These are phyloP conservation scores for Parachlorella kessleri DNA, from an alignment of 139 green algal genomes.

Conservation along the genomic window DNA sequence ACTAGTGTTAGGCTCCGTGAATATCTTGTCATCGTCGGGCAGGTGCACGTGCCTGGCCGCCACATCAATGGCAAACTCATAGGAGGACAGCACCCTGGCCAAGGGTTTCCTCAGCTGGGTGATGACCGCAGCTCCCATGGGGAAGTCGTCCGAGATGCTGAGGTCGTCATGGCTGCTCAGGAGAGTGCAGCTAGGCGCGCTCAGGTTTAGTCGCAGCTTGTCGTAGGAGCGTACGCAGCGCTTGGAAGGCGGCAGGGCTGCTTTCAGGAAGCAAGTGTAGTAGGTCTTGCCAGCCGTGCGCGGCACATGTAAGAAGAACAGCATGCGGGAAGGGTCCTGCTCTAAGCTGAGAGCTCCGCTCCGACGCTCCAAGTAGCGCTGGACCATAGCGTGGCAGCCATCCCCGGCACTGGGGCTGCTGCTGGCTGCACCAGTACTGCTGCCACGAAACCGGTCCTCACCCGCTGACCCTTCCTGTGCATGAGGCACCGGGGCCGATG, in stretches of 20 bases:
- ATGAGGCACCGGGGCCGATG: no score
- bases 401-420: no score
- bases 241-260: conserved; percentile 43
- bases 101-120: conserved; percentile 81
- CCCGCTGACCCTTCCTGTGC: no score
- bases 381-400: no score
- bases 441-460: no score
- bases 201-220: conserved; percentile 72
- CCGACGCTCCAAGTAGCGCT: conserved; percentile 49
- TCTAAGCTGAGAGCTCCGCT: conserved; percentile 47
- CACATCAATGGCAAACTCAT: conserved; percentile 87
- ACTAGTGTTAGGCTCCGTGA: conserved; percentile 21
- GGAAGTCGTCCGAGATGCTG: conserved; percentile 69
- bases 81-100: conserved; percentile 80
- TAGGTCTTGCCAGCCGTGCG: conserved; percentile 89
- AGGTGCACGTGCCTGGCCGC: conserved; percentile 42
- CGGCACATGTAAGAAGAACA: conserved; percentile 96
- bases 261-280: conserved; percentile 84
- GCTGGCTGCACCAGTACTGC: no score
- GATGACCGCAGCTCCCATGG: conserved; percentile 44
- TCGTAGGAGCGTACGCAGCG: conserved; percentile 87
- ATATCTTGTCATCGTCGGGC: not conserved
- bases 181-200: conserved; percentile 66
- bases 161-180: conserved; percentile 91
- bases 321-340: conserved; percentile 17